Evolutionary conservation across 768 basidiomycete genomes (phyloP).

Genomic region (Trametes meyenii): DNA sequence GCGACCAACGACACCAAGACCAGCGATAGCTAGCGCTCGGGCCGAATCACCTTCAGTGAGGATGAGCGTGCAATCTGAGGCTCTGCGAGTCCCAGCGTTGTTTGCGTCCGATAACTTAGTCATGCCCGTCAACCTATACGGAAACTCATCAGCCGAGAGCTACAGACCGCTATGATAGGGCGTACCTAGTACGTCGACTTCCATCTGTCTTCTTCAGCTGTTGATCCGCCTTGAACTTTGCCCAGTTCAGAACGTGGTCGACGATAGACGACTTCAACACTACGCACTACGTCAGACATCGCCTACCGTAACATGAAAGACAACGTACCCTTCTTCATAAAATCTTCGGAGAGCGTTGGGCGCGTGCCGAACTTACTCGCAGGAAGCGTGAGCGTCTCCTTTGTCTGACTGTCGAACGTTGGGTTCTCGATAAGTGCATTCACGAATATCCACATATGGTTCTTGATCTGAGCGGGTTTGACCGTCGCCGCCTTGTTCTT

Average conservation of each 20-base stretch:
- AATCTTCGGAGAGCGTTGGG: constrained; percentile 84
- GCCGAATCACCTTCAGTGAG: constrained; percentile 99
- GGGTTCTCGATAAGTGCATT: constrained; percentile 97
- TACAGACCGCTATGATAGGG: constrained; percentile 3
- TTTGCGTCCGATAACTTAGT: constrained; percentile 96
- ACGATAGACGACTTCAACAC: constrained; percentile 89
- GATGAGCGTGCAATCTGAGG: constrained; percentile 87
- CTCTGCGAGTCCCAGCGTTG: constrained; percentile 87
- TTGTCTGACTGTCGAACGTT: constrained; percentile 98
- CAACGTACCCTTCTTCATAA: constrained; percentile 88
- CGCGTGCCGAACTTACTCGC: constrained; percentile 90
- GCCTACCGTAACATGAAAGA: background rate
- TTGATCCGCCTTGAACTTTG: constrained; percentile 95
- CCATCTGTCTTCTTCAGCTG: constrained; percentile 97
- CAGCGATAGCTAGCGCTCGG: constrained; percentile 94
- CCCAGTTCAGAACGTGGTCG: constrained; percentile 93
- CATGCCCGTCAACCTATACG: constrained; percentile 78
- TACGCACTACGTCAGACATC: constrained; percentile 33
- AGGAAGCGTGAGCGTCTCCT: constrained; percentile 89
- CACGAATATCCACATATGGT: constrained; percentile 98
- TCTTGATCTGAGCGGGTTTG: constrained; percentile 92
- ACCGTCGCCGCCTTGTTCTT: constrained; percentile 98
- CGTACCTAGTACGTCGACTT: constrained; percentile 78
- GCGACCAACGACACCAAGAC: constrained; percentile 91
- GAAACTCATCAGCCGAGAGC: background rate